Percentiles rank a stretch among this genome's conserved stretches.
These are phyloP conservation scores for Arabis alpina DNA, from an alignment of 345 rosid genomes.

Conservation along the genomic window DNA sequence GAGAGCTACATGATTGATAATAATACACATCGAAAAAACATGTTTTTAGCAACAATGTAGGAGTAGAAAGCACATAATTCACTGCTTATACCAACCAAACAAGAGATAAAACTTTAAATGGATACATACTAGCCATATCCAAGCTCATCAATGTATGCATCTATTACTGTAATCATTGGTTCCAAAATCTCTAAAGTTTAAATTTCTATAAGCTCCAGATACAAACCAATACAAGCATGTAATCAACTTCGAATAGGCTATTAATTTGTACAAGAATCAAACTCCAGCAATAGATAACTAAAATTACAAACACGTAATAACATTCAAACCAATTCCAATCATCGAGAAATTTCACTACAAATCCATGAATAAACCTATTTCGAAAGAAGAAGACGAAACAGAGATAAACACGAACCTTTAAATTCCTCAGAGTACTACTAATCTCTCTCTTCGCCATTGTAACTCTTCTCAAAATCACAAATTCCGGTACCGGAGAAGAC, in stretches of 20 bases:
- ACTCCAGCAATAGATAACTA: neutral
- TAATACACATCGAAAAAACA: neutral
- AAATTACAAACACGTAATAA: conserved; percentile 5
- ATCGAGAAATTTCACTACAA: too few species aligned
- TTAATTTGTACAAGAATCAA: neutral
- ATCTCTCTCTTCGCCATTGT: conserved; percentile 86
- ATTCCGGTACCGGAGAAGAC: conserved; percentile 20
- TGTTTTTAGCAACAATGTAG: too few species aligned
- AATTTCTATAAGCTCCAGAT: neutral
- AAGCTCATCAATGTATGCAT: too few species aligned
- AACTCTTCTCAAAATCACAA: conserved; percentile 22
- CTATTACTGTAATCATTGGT: neutral
- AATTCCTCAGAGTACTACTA: conserved; percentile 77
- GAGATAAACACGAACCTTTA: conserved; percentile 57
- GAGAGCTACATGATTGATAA: neutral
- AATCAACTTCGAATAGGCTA: neutral
- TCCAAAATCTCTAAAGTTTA: neutral
- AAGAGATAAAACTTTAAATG: too few species aligned
- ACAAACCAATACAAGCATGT: neutral
- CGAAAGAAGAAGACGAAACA: too few species aligned
- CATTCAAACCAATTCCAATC: neutral
- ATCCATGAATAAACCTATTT: too few species aligned
- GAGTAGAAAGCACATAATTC: too few species aligned
- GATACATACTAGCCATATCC: too few species aligned
- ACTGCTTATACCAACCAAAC: too few species aligned